Conservation (phyloP, 2,329 filamentous ascomycete genomes). For the Pezicula neosporulosa region DNA sequence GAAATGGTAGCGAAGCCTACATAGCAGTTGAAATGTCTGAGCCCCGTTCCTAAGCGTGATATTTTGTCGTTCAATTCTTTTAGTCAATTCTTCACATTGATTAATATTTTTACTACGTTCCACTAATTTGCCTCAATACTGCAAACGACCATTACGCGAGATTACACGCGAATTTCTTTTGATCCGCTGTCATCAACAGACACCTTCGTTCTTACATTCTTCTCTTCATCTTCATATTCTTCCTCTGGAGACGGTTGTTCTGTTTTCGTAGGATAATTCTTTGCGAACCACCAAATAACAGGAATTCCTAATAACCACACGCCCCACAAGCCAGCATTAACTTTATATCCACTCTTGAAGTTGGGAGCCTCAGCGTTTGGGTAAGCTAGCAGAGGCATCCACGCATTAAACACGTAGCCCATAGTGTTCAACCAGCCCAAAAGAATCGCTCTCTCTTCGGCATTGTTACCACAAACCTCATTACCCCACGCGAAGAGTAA, state of each 20-base stretch:
- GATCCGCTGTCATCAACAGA: too few species aligned
- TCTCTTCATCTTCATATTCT: not conserved
- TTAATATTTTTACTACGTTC: too few species aligned
- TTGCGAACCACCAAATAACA: not conserved
- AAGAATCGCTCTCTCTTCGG: not conserved
- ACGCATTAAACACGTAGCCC: not conserved
- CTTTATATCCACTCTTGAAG: slow-evolving; percentile 11
- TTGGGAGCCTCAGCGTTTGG: slow-evolving; percentile 7
- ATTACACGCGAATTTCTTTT: too few species aligned
- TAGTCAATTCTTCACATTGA: too few species aligned
- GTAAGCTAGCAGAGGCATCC: slow-evolving; percentile 9
- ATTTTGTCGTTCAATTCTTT: too few species aligned
- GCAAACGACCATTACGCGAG: too few species aligned
- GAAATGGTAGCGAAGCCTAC: slow-evolving; percentile 22
- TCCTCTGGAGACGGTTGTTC: not conserved
- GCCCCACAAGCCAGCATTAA: slow-evolving; percentile 12
- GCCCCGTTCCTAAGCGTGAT: too few species aligned
- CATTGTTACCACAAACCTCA: not conserved
- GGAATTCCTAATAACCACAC: slow-evolving; percentile 9
- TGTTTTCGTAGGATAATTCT: not conserved
- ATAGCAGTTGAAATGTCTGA: not conserved
- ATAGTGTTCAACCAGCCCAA: not conserved
- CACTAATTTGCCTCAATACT: too few species aligned
- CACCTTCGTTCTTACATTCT: not conserved
- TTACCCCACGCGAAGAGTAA: not conserved